Conservation (phyloP, 2,329 filamentous ascomycete species). For the Sclerotinia sclerotiorum region DNA sequence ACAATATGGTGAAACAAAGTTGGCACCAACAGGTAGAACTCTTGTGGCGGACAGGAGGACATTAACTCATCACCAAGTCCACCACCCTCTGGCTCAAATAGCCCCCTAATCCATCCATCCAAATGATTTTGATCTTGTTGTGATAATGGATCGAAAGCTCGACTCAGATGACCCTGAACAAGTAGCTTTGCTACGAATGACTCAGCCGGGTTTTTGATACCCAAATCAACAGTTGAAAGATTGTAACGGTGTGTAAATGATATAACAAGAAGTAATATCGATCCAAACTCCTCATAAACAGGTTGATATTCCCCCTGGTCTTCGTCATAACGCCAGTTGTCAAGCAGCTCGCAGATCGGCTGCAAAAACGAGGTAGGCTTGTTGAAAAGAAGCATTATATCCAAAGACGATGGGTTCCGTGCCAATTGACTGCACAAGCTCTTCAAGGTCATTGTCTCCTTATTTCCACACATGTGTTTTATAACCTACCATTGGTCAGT, state of each 20-base stretch:
- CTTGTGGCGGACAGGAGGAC: slow-evolving; percentile 77
- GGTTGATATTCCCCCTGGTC: slow-evolving; percentile 83
- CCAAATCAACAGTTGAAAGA: slow-evolving; percentile 63
- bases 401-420: slow-evolving; percentile 68
- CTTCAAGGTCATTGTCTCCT: slow-evolving; percentile 80
- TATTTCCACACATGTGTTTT: slow-evolving; percentile 65
- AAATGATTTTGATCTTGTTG: slow-evolving; percentile 65
- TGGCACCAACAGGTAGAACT: slow-evolving; percentile 77
- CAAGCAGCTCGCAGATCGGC: slow-evolving; percentile 72
- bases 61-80: slow-evolving; percentile 78
- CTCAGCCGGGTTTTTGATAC: slow-evolving; percentile 51
- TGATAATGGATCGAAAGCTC: slow-evolving; percentile 58
- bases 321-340: slow-evolving; percentile 79
- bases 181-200: slow-evolving; percentile 71
- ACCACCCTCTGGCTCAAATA: slow-evolving; percentile 72
- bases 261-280: slow-evolving; percentile 70
- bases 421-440: slow-evolving; percentile 71
- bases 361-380: slow-evolving; percentile 68
- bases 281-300: slow-evolving; percentile 82
- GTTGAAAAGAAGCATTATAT: slow-evolving; percentile 74
- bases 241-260: slow-evolving; percentile 76
- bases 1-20: slow-evolving; percentile 76
- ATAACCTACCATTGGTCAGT: slow-evolving; percentile 53
- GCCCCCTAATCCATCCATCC: slow-evolving; percentile 71
- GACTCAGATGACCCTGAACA: slow-evolving; percentile 56